Evolutionary conservation across 2,329 filamentous ascomycete genomes (phyloP).

Genomic region (Phyllosticta ampelicida): DNA sequence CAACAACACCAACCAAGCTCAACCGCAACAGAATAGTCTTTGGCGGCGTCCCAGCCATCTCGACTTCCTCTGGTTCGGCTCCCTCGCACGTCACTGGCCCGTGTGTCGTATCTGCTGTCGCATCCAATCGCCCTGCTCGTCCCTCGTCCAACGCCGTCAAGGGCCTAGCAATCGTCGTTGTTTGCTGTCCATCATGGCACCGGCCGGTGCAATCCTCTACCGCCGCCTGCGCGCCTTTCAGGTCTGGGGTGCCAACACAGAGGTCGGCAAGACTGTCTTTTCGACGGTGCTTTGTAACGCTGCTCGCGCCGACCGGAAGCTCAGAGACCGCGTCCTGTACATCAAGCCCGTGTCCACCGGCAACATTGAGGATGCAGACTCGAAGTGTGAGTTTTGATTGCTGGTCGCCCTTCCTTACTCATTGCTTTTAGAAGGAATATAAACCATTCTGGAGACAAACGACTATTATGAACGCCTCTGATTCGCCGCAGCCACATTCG

Average conservation of each 20-base stretch:
- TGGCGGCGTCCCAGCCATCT: neutral
- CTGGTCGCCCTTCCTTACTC: no score
- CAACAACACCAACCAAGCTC: neutral
- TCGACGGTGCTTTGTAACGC: slow-evolving; percentile 61
- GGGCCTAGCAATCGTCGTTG: neutral
- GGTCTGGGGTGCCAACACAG: slow-evolving; percentile 73
- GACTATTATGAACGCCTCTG: no score
- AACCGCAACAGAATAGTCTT: neutral
- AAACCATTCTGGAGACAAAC: no score
- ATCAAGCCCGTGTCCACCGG: slow-evolving; percentile 79
- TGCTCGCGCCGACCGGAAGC: slow-evolving; percentile 33
- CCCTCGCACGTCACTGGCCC: neutral
- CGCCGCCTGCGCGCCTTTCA: slow-evolving; percentile 59
- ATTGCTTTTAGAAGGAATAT: no score
- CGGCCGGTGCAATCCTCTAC: slow-evolving; percentile 53
- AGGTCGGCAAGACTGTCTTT: slow-evolving; percentile 75
- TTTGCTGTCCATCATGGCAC: slow-evolving; percentile 24
- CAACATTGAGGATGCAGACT: slow-evolving; percentile 56
- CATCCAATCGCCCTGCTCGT: neutral
- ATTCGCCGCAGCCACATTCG: neutral
- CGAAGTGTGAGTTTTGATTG: no score
- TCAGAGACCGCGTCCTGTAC: slow-evolving; percentile 47
- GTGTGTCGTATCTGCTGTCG: neutral
- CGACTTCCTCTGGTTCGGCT: neutral
- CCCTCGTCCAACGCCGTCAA: neutral